Evolutionary conservation across 1,284 basidiomycete genomes (phyloP).

Genomic region (Cerrena zonata): DNA sequence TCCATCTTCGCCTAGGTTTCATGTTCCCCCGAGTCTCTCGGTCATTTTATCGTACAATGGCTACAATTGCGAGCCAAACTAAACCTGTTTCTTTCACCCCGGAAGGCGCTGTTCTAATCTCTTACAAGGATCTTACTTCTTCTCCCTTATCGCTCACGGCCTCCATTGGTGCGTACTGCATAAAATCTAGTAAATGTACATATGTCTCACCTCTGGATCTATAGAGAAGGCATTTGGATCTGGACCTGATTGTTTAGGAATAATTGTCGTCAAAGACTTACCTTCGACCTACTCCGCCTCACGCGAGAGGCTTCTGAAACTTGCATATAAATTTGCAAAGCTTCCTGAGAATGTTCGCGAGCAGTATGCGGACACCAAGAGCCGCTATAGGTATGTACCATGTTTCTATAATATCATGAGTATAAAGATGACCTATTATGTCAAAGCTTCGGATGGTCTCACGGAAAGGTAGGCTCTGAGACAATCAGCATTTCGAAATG

Average conservation of each 20-base stretch:
- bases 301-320: conserved; percentile 64
- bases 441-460: conserved; percentile 83
- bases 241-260: conserved; percentile 66
- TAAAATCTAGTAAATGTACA: neutral
- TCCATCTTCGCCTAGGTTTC: neutral
- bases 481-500: too few relatives aligned
- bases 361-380: conserved; percentile 61
- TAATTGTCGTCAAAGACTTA: conserved; percentile 76
- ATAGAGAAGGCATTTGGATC: conserved; percentile 78
- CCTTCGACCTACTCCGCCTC: conserved; percentile 58
- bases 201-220: neutral
- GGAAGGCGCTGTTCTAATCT: conserved; percentile 64
- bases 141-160: conserved; percentile 53
- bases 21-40: neutral
- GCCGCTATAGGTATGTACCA: conserved; percentile 59
- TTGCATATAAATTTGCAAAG: conserved; percentile 70
- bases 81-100: conserved; percentile 27
- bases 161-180: conserved; percentile 51
- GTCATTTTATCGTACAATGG: conserved; percentile 23
- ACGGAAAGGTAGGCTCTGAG: conserved; percentile 64
- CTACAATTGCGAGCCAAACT: conserved; percentile 15
- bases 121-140: conserved; percentile 58
- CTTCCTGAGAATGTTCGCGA: conserved; percentile 63
- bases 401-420: neutral
- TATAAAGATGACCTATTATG: neutral